Conservation (phyloP, 2,329 filamentous ascomycete genomes). For the Hymenoscyphus fructigenus region DNA sequence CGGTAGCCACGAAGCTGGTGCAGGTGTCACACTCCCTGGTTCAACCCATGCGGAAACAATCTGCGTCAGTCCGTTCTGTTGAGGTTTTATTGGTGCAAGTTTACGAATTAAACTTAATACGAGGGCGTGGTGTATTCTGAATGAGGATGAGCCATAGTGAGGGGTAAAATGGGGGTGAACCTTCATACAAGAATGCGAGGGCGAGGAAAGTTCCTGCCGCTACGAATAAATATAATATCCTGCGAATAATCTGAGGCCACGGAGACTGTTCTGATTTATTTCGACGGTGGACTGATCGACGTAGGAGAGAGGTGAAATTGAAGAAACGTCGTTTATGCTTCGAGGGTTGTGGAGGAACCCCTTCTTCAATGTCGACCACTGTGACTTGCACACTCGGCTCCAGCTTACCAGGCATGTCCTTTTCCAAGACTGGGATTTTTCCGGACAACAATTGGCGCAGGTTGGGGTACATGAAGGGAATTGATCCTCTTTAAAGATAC, state of each 20-base stretch:
- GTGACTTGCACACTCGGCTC: conserved; percentile 4
- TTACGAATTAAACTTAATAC: conserved; percentile 37
- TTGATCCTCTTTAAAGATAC: too few relatives aligned
- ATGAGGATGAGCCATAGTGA: not conserved
- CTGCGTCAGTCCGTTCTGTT: conserved; percentile 39
- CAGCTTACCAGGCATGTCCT: not conserved
- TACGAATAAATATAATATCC: conserved; percentile 14
- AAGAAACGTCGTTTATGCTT: not conserved
- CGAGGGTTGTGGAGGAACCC: not conserved
- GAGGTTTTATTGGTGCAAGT: conserved; percentile 50
- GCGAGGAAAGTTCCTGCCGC: conserved; percentile 10
- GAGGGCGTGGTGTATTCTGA: conserved; percentile 21
- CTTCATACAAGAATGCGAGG: conserved; percentile 16
- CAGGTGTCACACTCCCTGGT: conserved; percentile 12
- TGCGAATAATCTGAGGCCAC: conserved; percentile 19
- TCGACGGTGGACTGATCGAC: conserved; percentile 8
- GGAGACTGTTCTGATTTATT: conserved; percentile 14
- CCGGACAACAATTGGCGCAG: too few relatives aligned
- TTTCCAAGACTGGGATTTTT: not conserved
- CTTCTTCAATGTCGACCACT: conserved; percentile 15
- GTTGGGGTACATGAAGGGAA: too few relatives aligned
- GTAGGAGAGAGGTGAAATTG: conserved; percentile 8
- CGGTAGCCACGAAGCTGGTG: conserved; percentile 24
- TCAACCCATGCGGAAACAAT: conserved; percentile 18
- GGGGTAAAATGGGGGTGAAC: not conserved